Percentiles rank a stretch among this genome's conserved stretches.
These are phyloP conservation scores for Entelexis sorbosivorans DNA, from an alignment of 1,139 yeast species.

Conservation along the genomic window DNA sequence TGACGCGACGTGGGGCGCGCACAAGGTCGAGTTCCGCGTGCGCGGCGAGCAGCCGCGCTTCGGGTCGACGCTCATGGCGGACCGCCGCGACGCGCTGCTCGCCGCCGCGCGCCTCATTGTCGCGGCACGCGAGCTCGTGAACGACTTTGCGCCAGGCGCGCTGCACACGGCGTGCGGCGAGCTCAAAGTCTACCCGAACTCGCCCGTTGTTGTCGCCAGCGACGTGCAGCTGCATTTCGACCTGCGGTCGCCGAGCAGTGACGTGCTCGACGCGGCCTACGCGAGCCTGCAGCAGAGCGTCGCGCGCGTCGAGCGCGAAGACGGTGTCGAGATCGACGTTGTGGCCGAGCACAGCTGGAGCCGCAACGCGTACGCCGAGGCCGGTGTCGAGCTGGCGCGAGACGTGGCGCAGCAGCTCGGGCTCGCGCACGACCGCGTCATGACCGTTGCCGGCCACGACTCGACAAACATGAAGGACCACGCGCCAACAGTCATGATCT, in stretches of 20 bases:
- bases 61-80: conserved; percentile 60
- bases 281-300: conserved; percentile 46
- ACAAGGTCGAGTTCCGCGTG: conserved; percentile 48
- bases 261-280: conserved; percentile 57
- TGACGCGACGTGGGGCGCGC: conserved; percentile 54
- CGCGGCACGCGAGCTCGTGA: conserved; percentile 47
- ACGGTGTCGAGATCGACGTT: conserved; percentile 37
- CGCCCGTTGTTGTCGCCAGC: conserved; percentile 40
- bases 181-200: background rate
- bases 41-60: conserved; percentile 58
- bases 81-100: conserved; percentile 52
- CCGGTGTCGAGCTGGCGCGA: conserved; percentile 42
- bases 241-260: conserved; percentile 36
- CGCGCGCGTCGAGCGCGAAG: conserved; percentile 44
- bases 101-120: conserved; percentile 48
- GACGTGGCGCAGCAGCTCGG: conserved; percentile 30
- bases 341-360: conserved; percentile 31
- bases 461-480: conserved; percentile 47
- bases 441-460: conserved; percentile 68
- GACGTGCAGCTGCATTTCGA: conserved; percentile 38
- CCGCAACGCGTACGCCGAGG: conserved; percentile 33
- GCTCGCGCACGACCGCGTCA: conserved; percentile 32
- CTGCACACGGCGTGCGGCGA: background rate
- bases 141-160: conserved; percentile 29
- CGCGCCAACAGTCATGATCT: conserved; percentile 64